Percentiles rank a stretch among this genome's conserved stretches.
phyloP scores from a whole-genome alignment of 495 filamentous ascomycete genomes.

The Umbilicaria muhlenbergii region DNA sequence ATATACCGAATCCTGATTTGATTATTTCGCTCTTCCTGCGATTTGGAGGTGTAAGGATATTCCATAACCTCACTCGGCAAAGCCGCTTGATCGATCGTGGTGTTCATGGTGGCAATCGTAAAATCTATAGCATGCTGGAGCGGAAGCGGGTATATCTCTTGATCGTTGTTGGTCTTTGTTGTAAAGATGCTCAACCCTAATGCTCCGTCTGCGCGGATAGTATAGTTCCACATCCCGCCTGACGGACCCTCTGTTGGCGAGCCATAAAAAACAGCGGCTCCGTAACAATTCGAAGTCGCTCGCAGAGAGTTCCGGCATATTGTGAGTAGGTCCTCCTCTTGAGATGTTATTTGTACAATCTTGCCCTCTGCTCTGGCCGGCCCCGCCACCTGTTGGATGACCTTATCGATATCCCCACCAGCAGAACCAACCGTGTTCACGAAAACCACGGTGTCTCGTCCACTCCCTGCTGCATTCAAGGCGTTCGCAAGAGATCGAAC shows the following conservation, averaged over 20 bases:
- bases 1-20: constrained; percentile 51
- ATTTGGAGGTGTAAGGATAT: constrained; percentile 58
- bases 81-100: constrained; percentile 18
- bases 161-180: constrained; percentile 43
- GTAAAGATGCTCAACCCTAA: constrained; percentile 44
- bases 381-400: constrained; percentile 46
- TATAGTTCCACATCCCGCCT: constrained; percentile 68
- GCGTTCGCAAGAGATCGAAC: constrained; percentile 45
- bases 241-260: constrained; percentile 48
- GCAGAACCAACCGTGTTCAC: constrained; percentile 50
- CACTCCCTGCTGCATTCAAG: constrained; percentile 30
- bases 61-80: constrained; percentile 37
- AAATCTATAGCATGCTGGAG: constrained; percentile 62
- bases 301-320: constrained; percentile 51
- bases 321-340: constrained; percentile 36
- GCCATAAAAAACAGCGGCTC: constrained; percentile 56
- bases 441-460: constrained; percentile 56
- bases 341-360: constrained; percentile 34
- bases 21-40: constrained; percentile 43
- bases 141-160: constrained; percentile 58
- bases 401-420: constrained; percentile 53
- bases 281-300: constrained; percentile 58
- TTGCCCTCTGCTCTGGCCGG: constrained; percentile 35
- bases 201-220: constrained; percentile 53
- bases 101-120: constrained; percentile 43